These are phyloP conservation scores for Pelargonium australe DNA, from an alignment of 441 rosid genomes.

Conservation along the genomic window DNA sequence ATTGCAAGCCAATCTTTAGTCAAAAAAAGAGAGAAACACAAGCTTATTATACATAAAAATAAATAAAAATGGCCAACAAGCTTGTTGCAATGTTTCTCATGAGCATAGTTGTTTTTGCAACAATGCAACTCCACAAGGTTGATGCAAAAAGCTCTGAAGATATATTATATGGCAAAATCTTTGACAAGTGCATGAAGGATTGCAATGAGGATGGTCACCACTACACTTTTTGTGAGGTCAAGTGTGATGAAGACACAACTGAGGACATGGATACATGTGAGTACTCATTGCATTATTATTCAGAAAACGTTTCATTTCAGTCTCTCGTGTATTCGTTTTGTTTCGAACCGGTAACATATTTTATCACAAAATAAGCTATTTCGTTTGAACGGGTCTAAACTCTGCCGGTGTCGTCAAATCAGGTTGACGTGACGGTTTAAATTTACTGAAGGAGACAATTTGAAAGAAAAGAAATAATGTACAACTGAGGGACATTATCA, in stretches of 20 bases:
- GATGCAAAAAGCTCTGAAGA: neutral
- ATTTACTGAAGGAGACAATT: too few relatives aligned
- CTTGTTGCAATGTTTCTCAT: neutral
- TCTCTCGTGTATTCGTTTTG: too few relatives aligned
- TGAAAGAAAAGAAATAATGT: too few relatives aligned
- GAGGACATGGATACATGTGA: too few relatives aligned
- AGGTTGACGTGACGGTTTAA: too few relatives aligned
- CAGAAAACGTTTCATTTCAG: too few relatives aligned
- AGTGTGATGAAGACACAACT: neutral
- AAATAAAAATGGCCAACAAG: neutral
- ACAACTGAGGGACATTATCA: too few relatives aligned
- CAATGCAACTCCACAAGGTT: neutral
- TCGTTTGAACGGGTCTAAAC: too few relatives aligned
- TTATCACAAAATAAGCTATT: too few relatives aligned
- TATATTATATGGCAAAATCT: neutral
- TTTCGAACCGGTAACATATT: too few relatives aligned
- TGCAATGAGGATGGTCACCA: neutral
- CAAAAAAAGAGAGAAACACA: neutral
- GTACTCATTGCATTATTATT: too few relatives aligned
- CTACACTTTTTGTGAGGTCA: conserved; percentile 3
- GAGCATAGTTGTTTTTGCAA: neutral
- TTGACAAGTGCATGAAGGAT: neutral
- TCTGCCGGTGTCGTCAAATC: too few relatives aligned
- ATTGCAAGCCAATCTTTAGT: neutral
- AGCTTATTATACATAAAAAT: neutral